Evolutionary conservation across 768 basidiomycete species (phyloP).

Genomic region (Naganishia onofrii): DNA sequence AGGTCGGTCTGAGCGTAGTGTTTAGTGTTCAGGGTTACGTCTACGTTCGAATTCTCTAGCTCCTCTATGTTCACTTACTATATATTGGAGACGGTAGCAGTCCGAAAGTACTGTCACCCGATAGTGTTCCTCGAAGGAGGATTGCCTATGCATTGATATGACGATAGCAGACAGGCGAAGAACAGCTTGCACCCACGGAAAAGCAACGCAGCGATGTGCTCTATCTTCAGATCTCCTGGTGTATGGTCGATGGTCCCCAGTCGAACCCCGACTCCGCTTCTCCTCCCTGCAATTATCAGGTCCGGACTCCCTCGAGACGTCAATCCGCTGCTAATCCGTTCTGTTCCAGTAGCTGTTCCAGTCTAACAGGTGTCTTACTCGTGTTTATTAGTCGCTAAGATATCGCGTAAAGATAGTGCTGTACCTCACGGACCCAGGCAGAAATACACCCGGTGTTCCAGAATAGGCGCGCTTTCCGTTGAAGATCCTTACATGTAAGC

Average conservation of each 20-base stretch:
- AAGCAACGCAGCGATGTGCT: not conserved
- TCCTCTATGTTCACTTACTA: not conserved
- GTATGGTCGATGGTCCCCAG: too few species aligned
- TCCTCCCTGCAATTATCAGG: not conserved
- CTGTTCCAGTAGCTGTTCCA: not conserved
- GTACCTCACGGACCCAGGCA: not conserved
- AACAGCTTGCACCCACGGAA: not conserved
- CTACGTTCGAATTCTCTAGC: not conserved
- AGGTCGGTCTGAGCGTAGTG: not conserved
- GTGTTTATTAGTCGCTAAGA: not conserved
- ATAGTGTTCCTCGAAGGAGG: not conserved
- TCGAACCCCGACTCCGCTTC: slow-evolving; percentile 1
- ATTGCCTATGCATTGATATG: not conserved
- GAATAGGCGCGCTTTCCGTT: not conserved
- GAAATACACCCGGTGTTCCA: not conserved
- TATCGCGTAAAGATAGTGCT: not conserved
- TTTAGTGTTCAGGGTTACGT: not conserved
- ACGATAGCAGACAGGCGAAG: not conserved
- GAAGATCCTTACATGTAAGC: slow-evolving; percentile 9
- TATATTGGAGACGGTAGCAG: not conserved
- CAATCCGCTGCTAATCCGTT: not conserved
- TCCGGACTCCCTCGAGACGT: not conserved
- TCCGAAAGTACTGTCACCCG: not conserved
- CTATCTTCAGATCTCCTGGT: not conserved
- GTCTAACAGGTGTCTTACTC: not conserved